Percentiles rank a stretch among this genome's conserved stretches.
These are phyloP conservation scores for Protomyces gravidus DNA, from an alignment of 1,139 yeast species.

Conservation along the genomic window DNA sequence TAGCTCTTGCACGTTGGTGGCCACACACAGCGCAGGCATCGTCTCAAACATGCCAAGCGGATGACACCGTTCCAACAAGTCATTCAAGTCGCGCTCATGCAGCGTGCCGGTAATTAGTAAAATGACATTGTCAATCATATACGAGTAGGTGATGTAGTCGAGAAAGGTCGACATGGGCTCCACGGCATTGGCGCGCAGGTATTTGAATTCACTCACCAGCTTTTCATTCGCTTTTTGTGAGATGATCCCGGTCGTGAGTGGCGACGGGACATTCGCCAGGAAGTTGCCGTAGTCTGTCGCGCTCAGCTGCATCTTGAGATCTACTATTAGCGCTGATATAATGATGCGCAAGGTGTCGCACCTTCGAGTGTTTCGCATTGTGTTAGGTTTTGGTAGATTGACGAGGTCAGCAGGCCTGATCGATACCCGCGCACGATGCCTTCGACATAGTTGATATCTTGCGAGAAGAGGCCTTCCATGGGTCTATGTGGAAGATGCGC, in stretches of 20 bases:
- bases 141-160: slow-evolving; percentile 89
- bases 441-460: slow-evolving; percentile 71
- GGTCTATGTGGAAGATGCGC: too few species aligned
- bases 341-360: too few species aligned
- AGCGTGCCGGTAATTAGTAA: slow-evolving; percentile 95
- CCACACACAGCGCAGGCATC: slow-evolving; percentile 87
- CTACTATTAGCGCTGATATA: slow-evolving; percentile 43
- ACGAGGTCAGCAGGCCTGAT: slow-evolving; percentile 67
- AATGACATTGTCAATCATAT: slow-evolving; percentile 97
- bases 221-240: slow-evolving; percentile 74
- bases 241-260: slow-evolving; percentile 74
- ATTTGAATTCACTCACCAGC: slow-evolving; percentile 77
- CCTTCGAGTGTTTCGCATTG: slow-evolving; percentile 87
- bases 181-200: slow-evolving; percentile 75
- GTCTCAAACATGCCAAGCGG: slow-evolving; percentile 99
- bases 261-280: slow-evolving; percentile 73
- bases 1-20: slow-evolving; percentile 87
- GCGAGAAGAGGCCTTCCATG: slow-evolving; percentile 26
- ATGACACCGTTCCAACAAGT: slow-evolving; percentile 82
- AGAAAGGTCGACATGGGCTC: slow-evolving; percentile 75
- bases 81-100: slow-evolving; percentile 87
- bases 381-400: slow-evolving; percentile 84
- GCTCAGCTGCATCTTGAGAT: slow-evolving; percentile 84
- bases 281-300: slow-evolving; percentile 95
- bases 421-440: slow-evolving; percentile 93